Percentiles rank a stretch among this genome's conserved stretches.
Conservation (phyloP, 2,329 filamentous ascomycete genomes). For the Aureobasidium sp. region DNA sequence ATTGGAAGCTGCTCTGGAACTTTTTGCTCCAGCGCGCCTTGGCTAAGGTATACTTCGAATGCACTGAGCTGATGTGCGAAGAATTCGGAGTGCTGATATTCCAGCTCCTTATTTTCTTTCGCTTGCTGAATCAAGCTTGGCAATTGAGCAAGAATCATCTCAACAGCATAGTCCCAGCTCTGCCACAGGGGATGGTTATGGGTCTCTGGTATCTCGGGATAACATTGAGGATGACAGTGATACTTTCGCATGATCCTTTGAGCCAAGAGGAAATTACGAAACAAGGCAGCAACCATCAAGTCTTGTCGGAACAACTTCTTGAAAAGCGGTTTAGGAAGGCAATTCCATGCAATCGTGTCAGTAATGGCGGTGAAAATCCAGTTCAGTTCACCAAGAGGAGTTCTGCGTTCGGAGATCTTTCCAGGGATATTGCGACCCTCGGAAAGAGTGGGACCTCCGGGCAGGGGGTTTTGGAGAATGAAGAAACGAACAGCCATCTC, state of each 20-base stretch:
- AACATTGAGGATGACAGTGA: constrained; percentile 89
- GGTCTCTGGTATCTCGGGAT: constrained; percentile 85
- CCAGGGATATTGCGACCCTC: constrained; percentile 86
- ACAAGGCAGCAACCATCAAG: constrained; percentile 96
- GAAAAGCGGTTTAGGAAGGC: constrained; percentile 79
- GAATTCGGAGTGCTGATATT: constrained; percentile 91
- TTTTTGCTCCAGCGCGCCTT: constrained; percentile 75
- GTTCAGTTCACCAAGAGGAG: constrained; percentile 90
- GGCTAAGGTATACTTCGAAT: constrained; percentile 88
- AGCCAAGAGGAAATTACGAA: constrained; percentile 89
- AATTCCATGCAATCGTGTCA: constrained; percentile 98
- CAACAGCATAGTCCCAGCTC: constrained; percentile 95
- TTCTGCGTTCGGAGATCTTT: constrained; percentile 83
- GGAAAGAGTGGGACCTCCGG: constrained; percentile 60
- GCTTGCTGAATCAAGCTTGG: constrained; percentile 73
- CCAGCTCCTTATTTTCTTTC: constrained; percentile 70
- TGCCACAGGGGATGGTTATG: constrained; percentile 93
- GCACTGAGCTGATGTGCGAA: constrained; percentile 96
- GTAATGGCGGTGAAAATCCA: constrained; percentile 99
- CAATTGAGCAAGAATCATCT: constrained; percentile 86
- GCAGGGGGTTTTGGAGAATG: constrained; percentile 78
- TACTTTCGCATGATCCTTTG: constrained; percentile 96
- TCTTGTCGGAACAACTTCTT: constrained; percentile 97
- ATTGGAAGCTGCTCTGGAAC: constrained; percentile 93
- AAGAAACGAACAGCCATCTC: constrained; percentile 97